These are phyloP conservation scores for Thozetella sp. DNA, from an alignment of 495 filamentous ascomycete species.

Conservation along the genomic window DNA sequence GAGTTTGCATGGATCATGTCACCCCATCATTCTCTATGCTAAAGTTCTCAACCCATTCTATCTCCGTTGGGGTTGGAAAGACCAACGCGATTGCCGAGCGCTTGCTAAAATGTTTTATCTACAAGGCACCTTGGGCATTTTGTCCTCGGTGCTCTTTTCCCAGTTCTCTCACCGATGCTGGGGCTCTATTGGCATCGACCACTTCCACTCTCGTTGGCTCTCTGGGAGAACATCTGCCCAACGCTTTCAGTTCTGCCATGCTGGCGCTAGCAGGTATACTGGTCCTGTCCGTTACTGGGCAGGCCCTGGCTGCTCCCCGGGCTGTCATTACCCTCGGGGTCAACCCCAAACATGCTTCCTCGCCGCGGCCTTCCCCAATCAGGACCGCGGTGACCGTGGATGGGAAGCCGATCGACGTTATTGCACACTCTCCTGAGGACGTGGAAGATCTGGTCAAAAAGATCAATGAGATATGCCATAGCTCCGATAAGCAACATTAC, in stretches of 20 bases:
- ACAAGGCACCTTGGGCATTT: too few species aligned
- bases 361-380: slow-evolving; percentile 4
- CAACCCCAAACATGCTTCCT: neutral
- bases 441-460: slow-evolving; percentile 15
- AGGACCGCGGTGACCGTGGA: slow-evolving; percentile 16
- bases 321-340: neutral
- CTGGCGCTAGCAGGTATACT: neutral
- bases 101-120: too few species aligned
- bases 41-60: too few species aligned
- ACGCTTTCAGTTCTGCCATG: neutral
- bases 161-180: too few species aligned
- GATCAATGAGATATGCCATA: slow-evolving; percentile 13
- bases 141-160: too few species aligned
- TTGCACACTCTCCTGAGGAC: slow-evolving; percentile 13
- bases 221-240: too few species aligned
- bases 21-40: too few species aligned
- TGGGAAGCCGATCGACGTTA: slow-evolving; percentile 14
- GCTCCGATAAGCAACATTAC: neutral
- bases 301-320: neutral
- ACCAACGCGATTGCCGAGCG: too few species aligned
- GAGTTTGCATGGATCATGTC: too few species aligned
- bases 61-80: too few species aligned
- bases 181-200: too few species aligned
- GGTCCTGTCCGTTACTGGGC: neutral
- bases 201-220: too few species aligned